Percentiles rank a stretch among this genome's conserved stretches.
Evolutionary conservation across 495 filamentous ascomycete genomes (phyloP).

Genomic region (Sordaria brevicollis): DNA sequence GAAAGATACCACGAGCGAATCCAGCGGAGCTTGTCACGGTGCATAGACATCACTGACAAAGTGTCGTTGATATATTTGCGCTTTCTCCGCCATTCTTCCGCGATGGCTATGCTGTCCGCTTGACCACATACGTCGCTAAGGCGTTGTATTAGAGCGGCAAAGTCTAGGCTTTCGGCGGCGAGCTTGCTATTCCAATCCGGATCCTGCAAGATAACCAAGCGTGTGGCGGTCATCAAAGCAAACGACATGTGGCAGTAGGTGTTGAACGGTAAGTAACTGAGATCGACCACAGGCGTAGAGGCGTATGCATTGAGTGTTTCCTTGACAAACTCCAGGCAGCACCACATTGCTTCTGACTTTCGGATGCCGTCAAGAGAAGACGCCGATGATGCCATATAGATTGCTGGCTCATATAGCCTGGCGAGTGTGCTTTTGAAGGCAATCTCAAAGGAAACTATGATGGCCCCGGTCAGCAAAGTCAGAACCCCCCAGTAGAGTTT

Average conservation of each 20-base stretch:
- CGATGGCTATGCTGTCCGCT: slow-evolving; percentile 3
- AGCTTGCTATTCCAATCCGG: slow-evolving; percentile 14
- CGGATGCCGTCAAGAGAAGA: neutral
- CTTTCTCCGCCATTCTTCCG: slow-evolving; percentile 8
- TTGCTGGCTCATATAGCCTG: slow-evolving; percentile 15
- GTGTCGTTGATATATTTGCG: slow-evolving; percentile 5
- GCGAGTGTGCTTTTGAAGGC: slow-evolving; percentile 6
- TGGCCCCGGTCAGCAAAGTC: neutral
- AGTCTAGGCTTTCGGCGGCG: slow-evolving; percentile 8
- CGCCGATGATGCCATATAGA: slow-evolving; percentile 4
- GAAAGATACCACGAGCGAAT: slow-evolving; percentile 16
- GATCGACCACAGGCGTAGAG: slow-evolving; percentile 3
- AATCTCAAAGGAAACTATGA: slow-evolving; percentile 6
- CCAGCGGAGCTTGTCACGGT: slow-evolving; percentile 14
- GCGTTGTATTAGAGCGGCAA: neutral
- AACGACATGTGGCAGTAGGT: slow-evolving; percentile 8
- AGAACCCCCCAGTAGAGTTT: neutral
- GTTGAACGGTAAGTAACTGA: slow-evolving; percentile 7
- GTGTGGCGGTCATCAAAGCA: slow-evolving; percentile 8
- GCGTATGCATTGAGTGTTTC: slow-evolving; percentile 6
- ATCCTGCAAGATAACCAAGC: slow-evolving; percentile 10
- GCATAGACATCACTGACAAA: slow-evolving; percentile 1
- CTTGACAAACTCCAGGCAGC: slow-evolving; percentile 7
- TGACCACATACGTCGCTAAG: slow-evolving; percentile 6
- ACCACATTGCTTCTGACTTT: slow-evolving; percentile 12